These are phyloP conservation scores for Arachnomyces sp. DNA, from an alignment of 2,329 filamentous ascomycete species.

Conservation along the genomic window DNA sequence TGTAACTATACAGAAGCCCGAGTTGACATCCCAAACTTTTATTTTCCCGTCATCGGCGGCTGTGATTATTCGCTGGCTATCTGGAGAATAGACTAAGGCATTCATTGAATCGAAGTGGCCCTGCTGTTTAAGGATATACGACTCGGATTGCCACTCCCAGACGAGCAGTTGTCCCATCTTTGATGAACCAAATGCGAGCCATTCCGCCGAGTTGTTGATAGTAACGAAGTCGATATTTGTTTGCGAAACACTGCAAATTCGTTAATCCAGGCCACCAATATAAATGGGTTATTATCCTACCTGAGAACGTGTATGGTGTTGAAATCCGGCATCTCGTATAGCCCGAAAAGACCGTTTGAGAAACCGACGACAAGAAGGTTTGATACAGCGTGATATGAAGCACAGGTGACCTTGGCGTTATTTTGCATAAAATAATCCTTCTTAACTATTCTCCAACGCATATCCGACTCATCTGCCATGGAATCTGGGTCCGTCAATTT, in stretches of 20 bases:
- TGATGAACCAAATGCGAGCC: conserved; percentile 93
- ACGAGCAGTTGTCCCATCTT: conserved; percentile 93
- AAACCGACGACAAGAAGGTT: conserved; percentile 96
- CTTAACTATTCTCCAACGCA: conserved; percentile 86
- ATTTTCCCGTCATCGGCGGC: conserved; percentile 95
- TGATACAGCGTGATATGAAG: conserved; percentile 77
- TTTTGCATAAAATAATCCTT: conserved; percentile 92
- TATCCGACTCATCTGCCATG: conserved; percentile 56
- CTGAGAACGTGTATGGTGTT: conserved; percentile 81
- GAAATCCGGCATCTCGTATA: conserved; percentile 95
- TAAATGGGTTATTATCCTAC: conserved; percentile 21
- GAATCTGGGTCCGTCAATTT: conserved; percentile 55
- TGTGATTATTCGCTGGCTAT: conserved; percentile 87
- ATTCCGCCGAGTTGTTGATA: conserved; percentile 90
- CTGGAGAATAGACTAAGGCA: conserved; percentile 82
- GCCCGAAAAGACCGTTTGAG: conserved; percentile 84
- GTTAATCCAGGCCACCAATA: conserved; percentile 10
- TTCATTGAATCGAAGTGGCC: conserved; percentile 97
- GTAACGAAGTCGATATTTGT: conserved; percentile 93
- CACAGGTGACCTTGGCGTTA: conserved; percentile 77
- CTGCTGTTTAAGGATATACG: conserved; percentile 96
- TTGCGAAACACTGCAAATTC: conserved; percentile 71
- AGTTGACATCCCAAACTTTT: conserved; percentile 95
- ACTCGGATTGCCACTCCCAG: conserved; percentile 99
- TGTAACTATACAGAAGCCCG: conserved; percentile 95